Evolutionary conservation across 2,329 filamentous ascomycete species (phyloP).

Genomic region (Fusarium paranaense): DNA sequence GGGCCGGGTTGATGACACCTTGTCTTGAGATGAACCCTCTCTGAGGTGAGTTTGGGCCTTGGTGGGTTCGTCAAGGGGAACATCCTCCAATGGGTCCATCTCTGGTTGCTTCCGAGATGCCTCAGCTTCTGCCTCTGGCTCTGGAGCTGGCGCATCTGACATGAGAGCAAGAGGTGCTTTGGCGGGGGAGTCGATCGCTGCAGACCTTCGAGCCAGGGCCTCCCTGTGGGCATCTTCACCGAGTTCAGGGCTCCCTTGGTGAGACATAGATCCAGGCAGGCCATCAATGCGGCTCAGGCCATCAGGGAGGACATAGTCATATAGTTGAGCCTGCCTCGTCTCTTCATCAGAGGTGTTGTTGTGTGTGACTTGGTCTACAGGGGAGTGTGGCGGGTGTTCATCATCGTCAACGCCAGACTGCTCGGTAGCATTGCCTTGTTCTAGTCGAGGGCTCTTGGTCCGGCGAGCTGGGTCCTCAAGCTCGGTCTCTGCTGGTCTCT

Average conservation of each 20-base stretch:
- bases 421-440: neutral
- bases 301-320: neutral
- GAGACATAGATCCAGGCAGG: neutral
- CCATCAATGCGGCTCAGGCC: neutral
- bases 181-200: neutral
- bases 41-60: neutral
- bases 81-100: neutral
- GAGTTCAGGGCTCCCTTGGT: neutral
- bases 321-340: neutral
- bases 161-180: slow-evolving; percentile 3
- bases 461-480: neutral
- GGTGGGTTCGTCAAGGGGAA: neutral
- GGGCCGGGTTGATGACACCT: neutral
- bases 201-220: neutral
- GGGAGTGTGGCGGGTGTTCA: neutral
- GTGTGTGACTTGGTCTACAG: neutral
- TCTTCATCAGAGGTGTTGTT: neutral
- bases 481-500: slow-evolving; percentile 13
- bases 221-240: neutral
- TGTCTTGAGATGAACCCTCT: neutral
- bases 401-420: neutral
- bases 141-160: neutral
- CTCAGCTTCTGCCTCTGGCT: neutral
- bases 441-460: slow-evolving; percentile 7
- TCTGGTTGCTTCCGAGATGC: neutral